Evolutionary conservation across 352 stramenopile genomes (phyloP).

Genomic region (Globisporangium ultimum): DNA sequence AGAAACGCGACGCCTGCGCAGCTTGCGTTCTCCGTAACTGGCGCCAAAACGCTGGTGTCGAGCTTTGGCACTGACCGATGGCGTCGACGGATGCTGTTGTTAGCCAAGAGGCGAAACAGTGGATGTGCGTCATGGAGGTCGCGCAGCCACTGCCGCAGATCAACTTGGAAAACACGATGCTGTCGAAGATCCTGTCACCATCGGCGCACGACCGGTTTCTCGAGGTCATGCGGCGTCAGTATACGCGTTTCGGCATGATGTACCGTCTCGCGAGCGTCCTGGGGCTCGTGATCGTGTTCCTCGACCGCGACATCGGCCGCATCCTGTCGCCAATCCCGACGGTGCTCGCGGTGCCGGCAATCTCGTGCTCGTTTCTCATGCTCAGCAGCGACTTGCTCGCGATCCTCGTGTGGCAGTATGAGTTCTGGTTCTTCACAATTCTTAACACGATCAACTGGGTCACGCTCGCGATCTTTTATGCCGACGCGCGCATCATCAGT

Average conservation of each 20-base stretch:
- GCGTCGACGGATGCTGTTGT: neutral
- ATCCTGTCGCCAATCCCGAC: neutral
- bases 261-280: constrained; percentile 7
- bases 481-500: constrained; percentile 7
- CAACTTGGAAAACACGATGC: constrained; percentile 1
- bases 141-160: constrained; percentile 4
- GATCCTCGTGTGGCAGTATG: constrained; percentile 5
- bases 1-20: no score
- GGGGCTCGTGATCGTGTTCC: constrained; percentile 5
- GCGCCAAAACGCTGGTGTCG: neutral
- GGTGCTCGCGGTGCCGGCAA: neutral
- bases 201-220: constrained; percentile 1
- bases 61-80: no score
- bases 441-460: constrained; percentile 13
- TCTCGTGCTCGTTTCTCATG: constrained; percentile 6
- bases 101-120: neutral
- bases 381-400: constrained; percentile 6
- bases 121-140: constrained; percentile 8
- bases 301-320: neutral
- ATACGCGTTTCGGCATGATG: constrained; percentile 3
- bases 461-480: constrained; percentile 8
- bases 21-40: constrained; percentile 2
- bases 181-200: neutral
- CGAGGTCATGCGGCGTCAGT: constrained; percentile 7
- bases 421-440: constrained; percentile 19